Conservation (phyloP, 768 basidiomycete genomes). For the Filobasidium floriforme region DNA sequence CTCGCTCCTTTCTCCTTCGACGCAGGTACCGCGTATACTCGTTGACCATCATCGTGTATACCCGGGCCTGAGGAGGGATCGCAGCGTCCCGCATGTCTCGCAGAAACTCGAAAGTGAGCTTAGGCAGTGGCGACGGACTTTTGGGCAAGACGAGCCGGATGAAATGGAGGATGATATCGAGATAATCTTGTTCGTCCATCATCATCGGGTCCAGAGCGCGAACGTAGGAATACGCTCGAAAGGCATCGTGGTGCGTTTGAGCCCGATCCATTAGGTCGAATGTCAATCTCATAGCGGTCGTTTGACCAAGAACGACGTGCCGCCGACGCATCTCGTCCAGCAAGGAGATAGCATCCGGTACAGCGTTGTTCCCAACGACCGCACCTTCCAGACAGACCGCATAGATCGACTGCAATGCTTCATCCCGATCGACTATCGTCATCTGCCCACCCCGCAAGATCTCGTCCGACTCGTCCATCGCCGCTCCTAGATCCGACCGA, state of each 20-base stretch:
- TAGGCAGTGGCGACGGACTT: slow-evolving; percentile 48
- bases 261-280: slow-evolving; percentile 63
- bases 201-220: slow-evolving; percentile 35
- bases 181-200: slow-evolving; percentile 55
- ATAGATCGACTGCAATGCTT: not conserved
- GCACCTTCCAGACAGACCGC: not conserved
- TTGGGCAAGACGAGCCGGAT: slow-evolving; percentile 55
- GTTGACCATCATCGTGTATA: slow-evolving; percentile 63
- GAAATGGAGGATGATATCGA: slow-evolving; percentile 59
- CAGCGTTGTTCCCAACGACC: not conserved
- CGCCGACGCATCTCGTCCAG: slow-evolving; percentile 61
- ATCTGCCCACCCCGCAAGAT: not conserved
- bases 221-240: slow-evolving; percentile 54
- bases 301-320: slow-evolving; percentile 50
- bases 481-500: not conserved
- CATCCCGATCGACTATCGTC: not conserved
- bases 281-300: slow-evolving; percentile 53
- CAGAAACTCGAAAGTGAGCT: slow-evolving; percentile 66
- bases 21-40: slow-evolving; percentile 18
- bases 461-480: not conserved
- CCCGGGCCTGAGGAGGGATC: slow-evolving; percentile 53
- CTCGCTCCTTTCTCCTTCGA: slow-evolving; percentile 10
- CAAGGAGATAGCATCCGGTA: slow-evolving; percentile 44
- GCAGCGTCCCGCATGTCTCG: slow-evolving; percentile 69
- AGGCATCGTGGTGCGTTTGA: slow-evolving; percentile 54